Base-by-base conservation (phyloP, 441 rosid species). In the Arabidopsis lyrata region DNA sequence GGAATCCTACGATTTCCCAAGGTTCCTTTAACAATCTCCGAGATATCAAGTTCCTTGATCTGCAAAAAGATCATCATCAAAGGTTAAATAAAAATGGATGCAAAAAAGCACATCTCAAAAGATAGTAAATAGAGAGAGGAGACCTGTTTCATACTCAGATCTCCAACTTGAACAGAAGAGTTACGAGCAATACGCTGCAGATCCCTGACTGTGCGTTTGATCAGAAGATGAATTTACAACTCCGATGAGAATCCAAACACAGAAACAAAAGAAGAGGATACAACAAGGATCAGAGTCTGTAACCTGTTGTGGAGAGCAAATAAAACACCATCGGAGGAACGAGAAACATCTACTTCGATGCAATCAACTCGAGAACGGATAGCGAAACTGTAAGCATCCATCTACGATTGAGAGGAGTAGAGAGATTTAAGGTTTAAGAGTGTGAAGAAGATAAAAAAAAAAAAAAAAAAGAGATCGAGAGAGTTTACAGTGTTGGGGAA, bases 241-340 rank as follows among this genome's bases (percentile, higher is more conserved):
- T 54, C 57, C 61, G 34, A 78, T 61, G n/a, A 69, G 58, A 62
- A 68, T 78, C 70, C 41, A 53, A 73, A 52, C 32, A 53, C 31
- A 69, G 10, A 34, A 52, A 14, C 9, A 18, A 27, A 4, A 0
- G 2, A 36, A 56, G 14, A 49, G 9, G 13, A 60, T 1, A 22
- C 4, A 15, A 35, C 4, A 24, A 34, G 50, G 32, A 36, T 18
- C 22, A 53, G 72, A 64, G 38, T 27, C 20, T 70, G 49, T 72
- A 78, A 93, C 99, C 99, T 91, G 72, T 93, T 95, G 68, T 93
- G 98, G 7, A 95, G 89, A 76, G 98, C 95, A 80, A 95, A 86
- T 68, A 95, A 66, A 71, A 84, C 86, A 77, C 98, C 97, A 82
- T 93, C 99, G 54, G 83, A 81, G 22, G 98, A 90, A 52, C 98